Evolutionary conservation across 2,329 filamentous ascomycete genomes (phyloP), one percentile per base, ranked within the genome.

Genomic region (Pezicula neosporulosa): DNA sequence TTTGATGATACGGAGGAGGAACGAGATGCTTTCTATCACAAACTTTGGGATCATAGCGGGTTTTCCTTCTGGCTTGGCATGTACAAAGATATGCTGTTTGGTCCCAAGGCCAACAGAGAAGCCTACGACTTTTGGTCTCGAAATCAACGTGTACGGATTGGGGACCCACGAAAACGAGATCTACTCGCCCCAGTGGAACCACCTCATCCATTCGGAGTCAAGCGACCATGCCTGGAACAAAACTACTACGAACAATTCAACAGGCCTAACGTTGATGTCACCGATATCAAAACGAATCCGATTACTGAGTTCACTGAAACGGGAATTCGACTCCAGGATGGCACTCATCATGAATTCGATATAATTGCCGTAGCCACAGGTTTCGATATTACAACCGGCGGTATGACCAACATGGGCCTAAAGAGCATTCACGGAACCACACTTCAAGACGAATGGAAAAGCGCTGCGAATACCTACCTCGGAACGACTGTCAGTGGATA

Each of bases 101-200:
- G 75, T 19, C 48, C 60, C 2, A 67, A 72, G 45, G 71, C 72
- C 2, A 81, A 80, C 54, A 61, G 66, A 3, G 62, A 65, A 3
- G 63, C 70, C 0, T 81, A 79, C 53, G 65, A 75, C 2, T 81
- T 78, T 60, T 80, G 77, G 72, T 66, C 64, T 1, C 66, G 63
- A 24, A 77, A 77, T 55, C 69, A 69, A 0, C 64, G 73, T 1
- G 63, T 62, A 6, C 67, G 77, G 3, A 63, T 71, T 13, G 57
- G 60, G 21, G 67, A 70, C 47, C 66, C 63, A 10, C 50, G 60
- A 28, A 69, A 64, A 44, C 60, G 58, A 8, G 19, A 21, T 15
- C 6, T 37, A 2, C 35, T 47, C 9, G 36, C n/a, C 9, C 45
- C 54, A 1, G 48, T 52, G 7, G 54, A 60, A 7, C 58, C 70